A percentile compares a stretch with the other conserved stretches of the same genome.
Evolutionary conservation across 163 green algal species (phyloP).

Genomic region (Chloroidium sp.): DNA sequence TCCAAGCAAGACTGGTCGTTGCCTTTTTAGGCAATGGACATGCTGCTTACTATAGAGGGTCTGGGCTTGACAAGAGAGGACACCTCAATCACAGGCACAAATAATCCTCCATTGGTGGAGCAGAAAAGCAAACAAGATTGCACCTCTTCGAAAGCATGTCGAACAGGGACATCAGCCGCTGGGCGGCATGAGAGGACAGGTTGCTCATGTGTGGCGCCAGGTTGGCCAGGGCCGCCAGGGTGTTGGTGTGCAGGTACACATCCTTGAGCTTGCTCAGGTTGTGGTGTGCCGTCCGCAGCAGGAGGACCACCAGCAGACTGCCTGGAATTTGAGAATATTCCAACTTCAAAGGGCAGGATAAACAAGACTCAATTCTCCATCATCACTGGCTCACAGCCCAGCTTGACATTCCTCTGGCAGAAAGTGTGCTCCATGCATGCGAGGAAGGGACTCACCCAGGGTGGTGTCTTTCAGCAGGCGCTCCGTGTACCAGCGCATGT

Average conservation of each 20-base stretch:
- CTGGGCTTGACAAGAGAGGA: too few species aligned
- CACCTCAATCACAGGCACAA: not conserved
- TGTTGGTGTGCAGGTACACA: constrained; percentile 81
- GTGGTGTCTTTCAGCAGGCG: constrained; percentile 40
- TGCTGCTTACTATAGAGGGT: too few species aligned
- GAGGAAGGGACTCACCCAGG: constrained; percentile 16
- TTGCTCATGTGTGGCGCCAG: constrained; percentile 51
- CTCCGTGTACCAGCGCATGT: constrained; percentile 70
- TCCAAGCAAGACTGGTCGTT: too few species aligned
- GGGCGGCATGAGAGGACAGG: constrained; percentile 62
- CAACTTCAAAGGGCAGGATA: too few species aligned
- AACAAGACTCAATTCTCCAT: too few species aligned
- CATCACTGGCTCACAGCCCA: not conserved
- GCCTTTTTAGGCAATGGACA: too few species aligned
- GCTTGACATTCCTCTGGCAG: not conserved
- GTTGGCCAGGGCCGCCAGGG: constrained; percentile 75
- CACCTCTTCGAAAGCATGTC: constrained; percentile 37
- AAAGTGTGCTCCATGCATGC: not conserved
- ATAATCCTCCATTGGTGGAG: constrained; percentile 18
- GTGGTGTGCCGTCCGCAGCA: constrained; percentile 63
- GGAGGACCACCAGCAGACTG: constrained; percentile 62
- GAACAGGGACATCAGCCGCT: constrained; percentile 66
- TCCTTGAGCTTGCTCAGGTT: constrained; percentile 66
- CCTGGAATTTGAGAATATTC: constrained; percentile 13
- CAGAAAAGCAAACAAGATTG: not conserved